phyloP scores from a whole-genome alignment of 2,329 filamentous ascomycete species.

The Penicillium sp. region DNA sequence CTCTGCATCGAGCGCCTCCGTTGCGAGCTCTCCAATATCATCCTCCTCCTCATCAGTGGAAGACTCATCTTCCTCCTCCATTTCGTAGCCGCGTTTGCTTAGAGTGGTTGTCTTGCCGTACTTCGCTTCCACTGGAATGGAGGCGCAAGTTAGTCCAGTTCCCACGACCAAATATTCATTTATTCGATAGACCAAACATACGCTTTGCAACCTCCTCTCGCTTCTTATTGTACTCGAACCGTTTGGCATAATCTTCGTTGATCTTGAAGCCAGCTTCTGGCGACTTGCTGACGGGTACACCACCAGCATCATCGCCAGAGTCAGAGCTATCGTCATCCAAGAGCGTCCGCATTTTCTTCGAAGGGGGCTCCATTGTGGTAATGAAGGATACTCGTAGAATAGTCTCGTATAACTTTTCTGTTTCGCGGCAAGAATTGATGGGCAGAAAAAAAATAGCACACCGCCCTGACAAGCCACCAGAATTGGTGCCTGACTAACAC shows the following conservation, averaged over 20 bases:
- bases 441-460: constrained; percentile 34
- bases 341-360: constrained; percentile 42
- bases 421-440: constrained; percentile 3
- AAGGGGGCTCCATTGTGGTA: constrained; percentile 41
- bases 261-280: constrained; percentile 64
- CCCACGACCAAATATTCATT: neutral
- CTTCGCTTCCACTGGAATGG: constrained; percentile 77
- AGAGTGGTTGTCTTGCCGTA: constrained; percentile 55
- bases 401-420: neutral
- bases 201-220: constrained; percentile 73
- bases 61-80: constrained; percentile 62
- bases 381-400: neutral
- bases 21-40: constrained; percentile 83
- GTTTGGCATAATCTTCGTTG: constrained; percentile 83
- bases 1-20: constrained; percentile 79
- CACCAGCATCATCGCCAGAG: constrained; percentile 41
- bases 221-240: constrained; percentile 98
- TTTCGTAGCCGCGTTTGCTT: constrained; percentile 38
- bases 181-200: constrained; percentile 23
- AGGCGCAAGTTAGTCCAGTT: neutral
- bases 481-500: neutral
- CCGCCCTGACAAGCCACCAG: constrained; percentile 18
- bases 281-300: constrained; percentile 36
- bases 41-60: constrained; percentile 80
- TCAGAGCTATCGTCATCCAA: constrained; percentile 43